Evolutionary conservation across 1,139 yeast genomes (phyloP).

Genomic region (Entelexis paramagnoliae): DNA sequence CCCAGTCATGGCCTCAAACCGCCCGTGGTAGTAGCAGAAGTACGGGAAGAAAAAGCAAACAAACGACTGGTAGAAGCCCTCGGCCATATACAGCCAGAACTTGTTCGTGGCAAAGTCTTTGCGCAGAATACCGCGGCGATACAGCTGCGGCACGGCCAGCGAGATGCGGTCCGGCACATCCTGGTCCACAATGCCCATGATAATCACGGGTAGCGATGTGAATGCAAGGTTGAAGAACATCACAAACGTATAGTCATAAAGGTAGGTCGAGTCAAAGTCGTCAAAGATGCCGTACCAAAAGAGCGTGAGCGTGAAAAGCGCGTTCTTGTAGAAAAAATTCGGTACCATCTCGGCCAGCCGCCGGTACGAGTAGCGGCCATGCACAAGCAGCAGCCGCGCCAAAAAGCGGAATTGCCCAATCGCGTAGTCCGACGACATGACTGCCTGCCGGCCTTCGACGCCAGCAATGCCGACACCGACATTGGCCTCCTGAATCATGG

Average conservation of each 20-base stretch:
- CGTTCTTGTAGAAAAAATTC: slow-evolving; percentile 83
- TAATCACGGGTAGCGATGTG: slow-evolving; percentile 86
- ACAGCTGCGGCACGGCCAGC: slow-evolving; percentile 79
- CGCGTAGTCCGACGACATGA: slow-evolving; percentile 95
- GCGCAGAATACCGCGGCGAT: slow-evolving; percentile 73
- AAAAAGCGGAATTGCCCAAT: slow-evolving; percentile 87
- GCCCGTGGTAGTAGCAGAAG: slow-evolving; percentile 47
- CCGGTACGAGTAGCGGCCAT: slow-evolving; percentile 94
- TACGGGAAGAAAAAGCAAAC: slow-evolving; percentile 84
- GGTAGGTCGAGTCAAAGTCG: slow-evolving; percentile 82
- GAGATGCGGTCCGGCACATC: slow-evolving; percentile 80
- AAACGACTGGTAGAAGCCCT: slow-evolving; percentile 81
- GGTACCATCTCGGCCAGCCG: slow-evolving; percentile 92
- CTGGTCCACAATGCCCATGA: slow-evolving; percentile 85
- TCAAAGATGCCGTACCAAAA: slow-evolving; percentile 88
- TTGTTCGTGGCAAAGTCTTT: slow-evolving; percentile 70
- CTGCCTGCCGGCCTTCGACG: slow-evolving; percentile 97
- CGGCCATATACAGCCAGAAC: slow-evolving; percentile 75
- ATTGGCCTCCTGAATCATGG: slow-evolving; percentile 97
- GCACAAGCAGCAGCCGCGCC: slow-evolving; percentile 68
- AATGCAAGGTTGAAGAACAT: slow-evolving; percentile 91
- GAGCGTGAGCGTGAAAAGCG: slow-evolving; percentile 72
- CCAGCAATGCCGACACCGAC: slow-evolving; percentile 98
- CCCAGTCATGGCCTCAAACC: slow-evolving; percentile 54
- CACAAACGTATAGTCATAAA: slow-evolving; percentile 84